Base-by-base conservation (phyloP, 805 yeast species). In the Maudiozyma serrabonitensis region DNA sequence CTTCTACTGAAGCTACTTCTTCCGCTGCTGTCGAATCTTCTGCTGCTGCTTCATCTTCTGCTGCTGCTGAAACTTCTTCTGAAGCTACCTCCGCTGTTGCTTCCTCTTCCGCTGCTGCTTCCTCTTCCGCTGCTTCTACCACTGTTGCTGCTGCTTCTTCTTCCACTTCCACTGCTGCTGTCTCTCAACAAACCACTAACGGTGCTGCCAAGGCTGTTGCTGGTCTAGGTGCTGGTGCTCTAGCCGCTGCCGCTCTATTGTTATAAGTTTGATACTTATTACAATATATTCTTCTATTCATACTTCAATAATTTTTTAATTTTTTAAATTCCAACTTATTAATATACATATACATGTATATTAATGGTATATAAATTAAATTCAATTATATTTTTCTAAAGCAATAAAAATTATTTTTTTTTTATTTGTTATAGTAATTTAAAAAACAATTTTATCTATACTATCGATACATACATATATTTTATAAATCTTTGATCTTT, bases 181-280 rank as follows among this genome's bases (percentile, higher is more conserved):
- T 49, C 43, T 13, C 44, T 16, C 46, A 41, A 47, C 55, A 54
- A 49, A 55, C 61, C 21, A 56, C 48, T 35, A 58, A 58, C 39
- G 55, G 52, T 52, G 59, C 59, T 46, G 52, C 46, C 32, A 56
- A 45, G 43, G 52, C 53, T 43, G 46, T 42, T 45, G 50, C 40
- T 26, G 59, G 59, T 48, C 43, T 52, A 45, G 57, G 57, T 53
- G 59, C 57, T 37, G 56, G 56, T 54, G 52, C 50, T 32, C 23
- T 51, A 9, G 59, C 57, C 18, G 56, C 54, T 32, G 56, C 48
- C 32, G 59, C 54, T 43, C 48, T 56, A 41, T 50, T 56, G 34
- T 51, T 56, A 48, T 56, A 53, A 54, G 49, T 6, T 39, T 12
- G 26, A 19, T n/a, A n/a, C n/a, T 16, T 19, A 16, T 18, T 39